Base-by-base conservation (phyloP, 2,329 filamentous ascomycete genomes). In the Alternaria infectoria region DNA sequence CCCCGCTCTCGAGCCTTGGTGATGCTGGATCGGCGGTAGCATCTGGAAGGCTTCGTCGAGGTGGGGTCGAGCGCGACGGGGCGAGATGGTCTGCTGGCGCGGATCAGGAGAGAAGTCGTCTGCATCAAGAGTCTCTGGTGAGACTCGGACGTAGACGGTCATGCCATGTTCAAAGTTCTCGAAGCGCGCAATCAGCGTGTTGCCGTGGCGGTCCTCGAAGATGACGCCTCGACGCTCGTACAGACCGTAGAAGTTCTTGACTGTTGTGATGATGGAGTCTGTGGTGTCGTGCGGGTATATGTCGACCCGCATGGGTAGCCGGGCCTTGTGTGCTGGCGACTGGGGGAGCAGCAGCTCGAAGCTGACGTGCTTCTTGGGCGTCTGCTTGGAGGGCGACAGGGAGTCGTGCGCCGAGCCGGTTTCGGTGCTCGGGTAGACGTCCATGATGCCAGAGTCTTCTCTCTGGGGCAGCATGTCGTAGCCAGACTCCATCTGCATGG, bases 191-290 rank as follows among this genome's bases (percentile, higher is more conserved):
- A 99, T 98, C 76, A 99, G 88, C 65, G 92, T 97, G 75, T 92
- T 95, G 74, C 93, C 93, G 74, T 91, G 85, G 68, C 92, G 89
- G 80, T 98, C 95, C 82, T 98, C 95, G 76, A 99, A 98, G 82
- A 93, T 97, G 76, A 99, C 91, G 69, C 96, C 94, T 78, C 90
- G 72, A 28, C 82, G 90, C 69, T 95, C 92, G 80, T 97, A 97
- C 70, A 99, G 87, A 65, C 96, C 96, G 79, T 97, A 98, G 83
- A 98, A 98, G 85, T 97, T 98, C 87, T 97, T 98, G 77, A 98
- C 95, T 2, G 96, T 98, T 13, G 93, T 96, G 68, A 98, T 93
- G 82, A 99, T 99, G 36, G 94, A 97, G 78, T 98, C 95, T 21
- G 95, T 98, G 56, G 93, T 94, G 84, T 99, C 96, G 81, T 98